Base-by-base conservation (phyloP, 768 basidiomycete species). In the Trametes elegans region DNA sequence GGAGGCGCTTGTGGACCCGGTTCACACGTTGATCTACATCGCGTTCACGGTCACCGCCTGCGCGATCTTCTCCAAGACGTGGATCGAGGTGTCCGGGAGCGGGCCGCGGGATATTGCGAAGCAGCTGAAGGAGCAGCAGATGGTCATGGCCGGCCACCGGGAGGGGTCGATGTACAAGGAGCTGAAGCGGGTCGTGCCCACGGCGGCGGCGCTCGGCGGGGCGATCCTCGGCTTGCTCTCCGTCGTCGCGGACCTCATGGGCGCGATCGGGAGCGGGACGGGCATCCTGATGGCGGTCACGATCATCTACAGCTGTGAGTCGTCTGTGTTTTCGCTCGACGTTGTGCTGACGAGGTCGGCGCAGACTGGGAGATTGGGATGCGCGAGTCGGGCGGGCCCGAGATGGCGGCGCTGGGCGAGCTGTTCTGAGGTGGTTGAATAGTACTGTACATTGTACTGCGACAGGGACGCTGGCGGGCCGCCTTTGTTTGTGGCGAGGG, bases 141-240 rank as follows among this genome's bases (percentile, higher is more conserved):
- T 98, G 89, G 96, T 88, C 39, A 87, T 88, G 86, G 84, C 86
- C 3, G 84, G 68, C 35, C 95, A 98, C 71, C 88, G 94, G 63
- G 97, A 99, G 70, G 93, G 90, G 14, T 93, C 89, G 28, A 96
- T 98, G 91, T 99, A 98, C 80, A 99, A 98, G 77, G 97, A 98
- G 69, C 83, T 99, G 57, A 99, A 98, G 79, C 83, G 93, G 39
- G 89, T 98, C 58, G 97, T 99, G 60, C 97, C 97, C 2, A 98
- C 95, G 19, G 96, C 97, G 11, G 97, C 96, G 21, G 93, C 95
- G 0, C 92, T 98, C 59, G 96, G 97, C 39, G 96, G 96, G 32
- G 97, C 95, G n/a, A 92, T 94, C 55, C 87, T 98, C 11, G 96
- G 95, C 26, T 74, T 97, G 11, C 76, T 98, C 27, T 90, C 88